phyloP scores from a whole-genome alignment of 352 stramenopile genomes.

The Globisporangium parvum region DNA sequence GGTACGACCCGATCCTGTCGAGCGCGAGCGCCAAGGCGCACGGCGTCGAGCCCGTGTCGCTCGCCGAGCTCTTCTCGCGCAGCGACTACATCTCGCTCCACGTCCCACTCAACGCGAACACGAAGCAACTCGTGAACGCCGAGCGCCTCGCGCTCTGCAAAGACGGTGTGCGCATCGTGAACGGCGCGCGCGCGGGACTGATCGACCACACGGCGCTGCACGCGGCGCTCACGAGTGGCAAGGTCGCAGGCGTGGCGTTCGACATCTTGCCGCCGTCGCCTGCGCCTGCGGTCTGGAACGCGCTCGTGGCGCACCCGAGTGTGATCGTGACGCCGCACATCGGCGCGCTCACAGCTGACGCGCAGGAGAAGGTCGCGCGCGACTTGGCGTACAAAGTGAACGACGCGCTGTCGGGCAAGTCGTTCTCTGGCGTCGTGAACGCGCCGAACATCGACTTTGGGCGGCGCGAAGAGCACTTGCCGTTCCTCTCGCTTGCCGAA shows the following conservation, averaged over 20 bases:
- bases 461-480: slow-evolving; percentile 65
- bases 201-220: slow-evolving; percentile 91
- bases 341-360: slow-evolving; percentile 92
- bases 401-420: slow-evolving; percentile 88
- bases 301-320: slow-evolving; percentile 86
- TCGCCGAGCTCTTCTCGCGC: slow-evolving; percentile 83
- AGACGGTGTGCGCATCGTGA: slow-evolving; percentile 90
- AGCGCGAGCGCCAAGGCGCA: slow-evolving; percentile 67
- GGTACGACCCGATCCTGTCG: slow-evolving; percentile 92
- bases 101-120: slow-evolving; percentile 94
- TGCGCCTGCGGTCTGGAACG: slow-evolving; percentile 42
- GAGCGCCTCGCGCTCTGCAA: slow-evolving; percentile 86
- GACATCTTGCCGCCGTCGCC: slow-evolving; percentile 59
- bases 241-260: slow-evolving; percentile 73
- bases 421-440: slow-evolving; percentile 93
- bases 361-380: slow-evolving; percentile 90
- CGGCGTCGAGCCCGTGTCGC: slow-evolving; percentile 79
- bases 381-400: slow-evolving; percentile 90
- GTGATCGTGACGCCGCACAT: slow-evolving; percentile 94
- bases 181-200: slow-evolving; percentile 91
- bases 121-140: slow-evolving; percentile 87
- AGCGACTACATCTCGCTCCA: slow-evolving; percentile 97
- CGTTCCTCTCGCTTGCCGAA: slow-evolving; percentile 87
- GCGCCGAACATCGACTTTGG: slow-evolving; percentile 91
- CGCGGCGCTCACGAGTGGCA: slow-evolving; percentile 71